Base-by-base conservation (phyloP, 148 eudicot genomes). In the Chenopodium berlandieri region DNA sequence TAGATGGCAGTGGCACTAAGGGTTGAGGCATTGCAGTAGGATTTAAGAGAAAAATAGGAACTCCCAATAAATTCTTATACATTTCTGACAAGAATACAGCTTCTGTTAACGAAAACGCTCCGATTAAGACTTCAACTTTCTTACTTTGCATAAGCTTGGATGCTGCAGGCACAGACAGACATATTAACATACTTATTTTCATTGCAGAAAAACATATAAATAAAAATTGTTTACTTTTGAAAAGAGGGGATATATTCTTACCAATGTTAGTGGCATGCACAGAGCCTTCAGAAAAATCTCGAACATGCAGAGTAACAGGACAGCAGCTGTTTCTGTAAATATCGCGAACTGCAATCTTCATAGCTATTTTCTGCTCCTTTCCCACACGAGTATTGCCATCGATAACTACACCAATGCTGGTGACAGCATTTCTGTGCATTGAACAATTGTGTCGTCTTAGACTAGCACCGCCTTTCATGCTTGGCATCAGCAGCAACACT, bases 281-380 rank as follows among this genome's bases (percentile, higher is more conserved):
- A 17, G 76, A 32, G 80, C 56, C 78, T 1, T 72, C 78, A 37
- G 62, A 48, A 27, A 82, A 83, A 71, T 78, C 81, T 66, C 75
- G 83, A 1, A 80, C 12, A 71, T 85, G 84, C 76, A 87, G 77
- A 52, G 65, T 65, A 68, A 83, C 63, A 40, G 71, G 48, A 19
- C 17, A 25, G 70, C 84, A 81, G 40, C n/a, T 62, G 17, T n/a
- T 22, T 23, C 40, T 72, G 25, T 80, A 11, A 25, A 78, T 66
- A 71, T 83, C 89, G 9, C 72, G 75, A 77, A 80, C 80, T 37
- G 87, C 89, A 54, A 87, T 58, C 22, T 87, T 81, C 82, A 85
- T 83, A 37, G 89, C 89, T 60, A 76, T 73, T 69, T 75, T 77
- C 54, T 82, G 78, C 76, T 85, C 89, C 65, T 72, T 85, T 1